Evolutionary conservation across 2,329 filamentous ascomycete genomes (phyloP).

Genomic region (Tolypocladium pustulatum): DNA sequence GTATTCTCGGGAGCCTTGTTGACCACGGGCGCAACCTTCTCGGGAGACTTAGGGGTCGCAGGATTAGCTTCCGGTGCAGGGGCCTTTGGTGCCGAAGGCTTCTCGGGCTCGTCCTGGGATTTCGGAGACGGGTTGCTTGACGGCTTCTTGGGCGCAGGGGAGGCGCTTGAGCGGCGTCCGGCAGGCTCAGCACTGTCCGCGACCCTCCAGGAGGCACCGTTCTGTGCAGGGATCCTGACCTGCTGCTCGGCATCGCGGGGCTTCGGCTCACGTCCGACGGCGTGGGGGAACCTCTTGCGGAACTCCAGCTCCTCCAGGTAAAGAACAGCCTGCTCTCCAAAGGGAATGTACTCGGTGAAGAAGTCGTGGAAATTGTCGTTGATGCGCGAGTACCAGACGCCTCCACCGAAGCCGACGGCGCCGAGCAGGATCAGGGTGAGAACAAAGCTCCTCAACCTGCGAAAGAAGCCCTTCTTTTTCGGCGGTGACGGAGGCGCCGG

Average conservation of each 20-base stretch:
- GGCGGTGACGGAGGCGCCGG: conserved; percentile 28
- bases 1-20: conserved; percentile 15
- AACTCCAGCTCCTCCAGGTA: conserved; percentile 96
- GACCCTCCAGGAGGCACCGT: conserved; percentile 73
- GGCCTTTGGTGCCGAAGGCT: conserved; percentile 20
- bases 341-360: conserved; percentile 95
- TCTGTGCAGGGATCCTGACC: conserved; percentile 75
- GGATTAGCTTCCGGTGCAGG: conserved; percentile 10
- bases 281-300: conserved; percentile 64
- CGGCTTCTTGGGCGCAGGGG: conserved; percentile 20
- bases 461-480: conserved; percentile 54
- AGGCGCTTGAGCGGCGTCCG: conserved; percentile 53
- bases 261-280: conserved; percentile 32
- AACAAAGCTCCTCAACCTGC: conserved; percentile 68
- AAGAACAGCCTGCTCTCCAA: conserved; percentile 85
- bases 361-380: conserved; percentile 99
- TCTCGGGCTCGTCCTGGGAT: conserved; percentile 17
- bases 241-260: conserved; percentile 51
- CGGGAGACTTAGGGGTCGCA: conserved; percentile 17
- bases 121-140: conserved; percentile 6
- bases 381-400: conserved; percentile 84
- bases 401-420: conserved; percentile 70
- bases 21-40: conserved; percentile 17
- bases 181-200: conserved; percentile 47
- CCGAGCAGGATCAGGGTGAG: conserved; percentile 68